These are phyloP conservation scores for Tricholoma bakamatsutake DNA, from an alignment of 768 basidiomycete genomes.

Conservation along the genomic window DNA sequence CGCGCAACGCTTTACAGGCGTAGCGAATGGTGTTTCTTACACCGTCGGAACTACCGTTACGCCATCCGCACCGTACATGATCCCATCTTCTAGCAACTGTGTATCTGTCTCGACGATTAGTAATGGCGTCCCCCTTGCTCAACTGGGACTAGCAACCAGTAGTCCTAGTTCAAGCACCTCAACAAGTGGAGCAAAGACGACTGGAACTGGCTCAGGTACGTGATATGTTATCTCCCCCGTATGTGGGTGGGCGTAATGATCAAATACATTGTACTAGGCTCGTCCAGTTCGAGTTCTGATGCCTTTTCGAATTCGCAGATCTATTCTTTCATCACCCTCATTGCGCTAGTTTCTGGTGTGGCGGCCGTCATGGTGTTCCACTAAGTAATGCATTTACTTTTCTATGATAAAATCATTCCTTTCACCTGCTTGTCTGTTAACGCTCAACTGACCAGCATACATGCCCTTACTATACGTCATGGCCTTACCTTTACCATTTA, in stretches of 20 bases:
- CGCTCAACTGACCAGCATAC: no score
- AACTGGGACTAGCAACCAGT: constrained; percentile 18
- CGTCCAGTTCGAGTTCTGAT: constrained; percentile 1
- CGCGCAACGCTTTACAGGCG: constrained; percentile 37
- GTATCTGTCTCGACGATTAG: constrained; percentile 29
- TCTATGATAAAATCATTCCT: not conserved
- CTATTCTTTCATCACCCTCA: constrained; percentile 13
- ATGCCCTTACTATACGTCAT: not conserved
- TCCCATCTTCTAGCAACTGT: constrained; percentile 36
- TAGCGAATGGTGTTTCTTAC: constrained; percentile 26
- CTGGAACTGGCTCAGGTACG: constrained; percentile 10
- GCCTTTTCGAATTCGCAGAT: constrained; percentile 7
- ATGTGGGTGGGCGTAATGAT: not conserved
- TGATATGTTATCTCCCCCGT: not conserved
- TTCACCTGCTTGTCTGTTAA: not conserved
- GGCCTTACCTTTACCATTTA: not conserved
- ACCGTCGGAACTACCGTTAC: constrained; percentile 36
- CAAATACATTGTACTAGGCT: not conserved
- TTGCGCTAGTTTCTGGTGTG: constrained; percentile 17
- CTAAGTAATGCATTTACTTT: constrained; percentile 1
- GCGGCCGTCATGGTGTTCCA: constrained; percentile 19
- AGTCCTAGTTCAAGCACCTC: constrained; percentile 12
- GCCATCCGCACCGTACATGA: constrained; percentile 28
- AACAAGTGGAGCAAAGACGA: constrained; percentile 7
- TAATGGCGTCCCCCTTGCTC: constrained; percentile 31